Percentiles rank a stretch among this genome's conserved stretches.
phyloP scores from a whole-genome alignment of 805 yeast genomes.

The Maudiozyma pseudohumilis region DNA sequence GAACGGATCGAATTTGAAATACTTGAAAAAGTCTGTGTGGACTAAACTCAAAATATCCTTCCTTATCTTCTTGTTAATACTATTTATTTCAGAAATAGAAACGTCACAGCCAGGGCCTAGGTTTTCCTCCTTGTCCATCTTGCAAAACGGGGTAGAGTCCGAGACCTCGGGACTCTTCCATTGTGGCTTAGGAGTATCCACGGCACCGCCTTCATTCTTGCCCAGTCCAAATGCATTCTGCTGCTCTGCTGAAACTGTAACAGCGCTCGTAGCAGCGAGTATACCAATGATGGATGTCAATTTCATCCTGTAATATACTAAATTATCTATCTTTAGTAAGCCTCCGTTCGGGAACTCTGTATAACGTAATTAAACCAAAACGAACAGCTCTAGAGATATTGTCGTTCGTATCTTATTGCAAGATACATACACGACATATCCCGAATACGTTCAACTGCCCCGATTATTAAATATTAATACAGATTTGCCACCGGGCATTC shows the following conservation, averaged over 20 bases:
- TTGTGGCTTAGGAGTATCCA: background rate
- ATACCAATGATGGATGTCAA: background rate
- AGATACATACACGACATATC: no score
- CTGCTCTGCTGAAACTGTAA: background rate
- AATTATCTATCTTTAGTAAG: no score
- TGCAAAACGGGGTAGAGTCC: slow-evolving; percentile 22
- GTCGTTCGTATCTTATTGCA: no score
- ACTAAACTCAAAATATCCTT: slow-evolving; percentile 51
- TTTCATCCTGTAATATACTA: background rate
- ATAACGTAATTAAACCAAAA: no score
- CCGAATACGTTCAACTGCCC: no score
- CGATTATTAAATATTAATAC: no score
- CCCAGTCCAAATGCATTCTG: background rate
- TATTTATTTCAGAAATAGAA: slow-evolving; percentile 40
- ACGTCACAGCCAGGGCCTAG: slow-evolving; percentile 32
- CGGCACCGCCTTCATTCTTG: background rate
- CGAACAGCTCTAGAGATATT: no score
- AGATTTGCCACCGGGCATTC: no score
- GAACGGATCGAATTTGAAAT: slow-evolving; percentile 76
- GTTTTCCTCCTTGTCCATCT: slow-evolving; percentile 25
- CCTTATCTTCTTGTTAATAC: slow-evolving; percentile 41
- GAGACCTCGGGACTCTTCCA: background rate
- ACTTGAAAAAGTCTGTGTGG: slow-evolving; percentile 71
- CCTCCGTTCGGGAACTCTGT: no score
- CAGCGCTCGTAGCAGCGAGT: background rate